Base-by-base conservation (phyloP, 1,284 basidiomycete species). In the Ceratobasidium sp. region DNA sequence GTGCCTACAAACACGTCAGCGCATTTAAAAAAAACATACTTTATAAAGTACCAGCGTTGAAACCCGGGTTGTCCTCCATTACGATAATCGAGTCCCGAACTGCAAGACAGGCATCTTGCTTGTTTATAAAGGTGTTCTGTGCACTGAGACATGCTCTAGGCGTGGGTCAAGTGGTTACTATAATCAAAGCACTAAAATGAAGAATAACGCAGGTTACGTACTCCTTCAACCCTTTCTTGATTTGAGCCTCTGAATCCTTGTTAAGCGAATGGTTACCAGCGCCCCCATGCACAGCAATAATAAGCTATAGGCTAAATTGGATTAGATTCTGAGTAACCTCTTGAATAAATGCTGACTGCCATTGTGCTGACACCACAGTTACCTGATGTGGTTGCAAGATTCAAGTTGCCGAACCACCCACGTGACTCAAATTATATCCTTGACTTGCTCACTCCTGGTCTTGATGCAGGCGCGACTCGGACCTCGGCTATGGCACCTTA, bases 11-110 rank as follows among this genome's bases (percentile, higher is more conserved):
- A 16, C 3, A 41, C n/a, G 16, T 35, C n/a, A 35, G 52, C 48
- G 18, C 30, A 54, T 44, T 46, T 48, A 48, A 4, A 27, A 7
- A 6, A 50, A 10, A 27, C 18, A 60, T 52, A 50, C 14, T 18
- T 27, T 12, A 41, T 18, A 33, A 5, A 48, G 12, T 50, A 91
- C 92, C 92, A 82, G 93, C 92, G 80, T 94, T 94, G 62, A 94
- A 85, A 78, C 83, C 84, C 27, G 86, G 86, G 33, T 90, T 88
- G 79, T 93, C 87, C 82, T 94, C 92, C 44, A 94, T 85, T 30
- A 85, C 81, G 3, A 82, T 78, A 74, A 94, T 90, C 1, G 90
- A 88, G 38, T 82, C 81, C 81, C 88, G 87, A 0, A 90, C 88
- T 52, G 88, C 84, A 27, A 86, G 83, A 14, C 90, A 81, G 27